Percentiles rank a stretch among this genome's conserved stretches.
These are phyloP conservation scores for Coriaria nepalensis DNA, from an alignment of 306 rosid genomes.

Conservation along the genomic window DNA sequence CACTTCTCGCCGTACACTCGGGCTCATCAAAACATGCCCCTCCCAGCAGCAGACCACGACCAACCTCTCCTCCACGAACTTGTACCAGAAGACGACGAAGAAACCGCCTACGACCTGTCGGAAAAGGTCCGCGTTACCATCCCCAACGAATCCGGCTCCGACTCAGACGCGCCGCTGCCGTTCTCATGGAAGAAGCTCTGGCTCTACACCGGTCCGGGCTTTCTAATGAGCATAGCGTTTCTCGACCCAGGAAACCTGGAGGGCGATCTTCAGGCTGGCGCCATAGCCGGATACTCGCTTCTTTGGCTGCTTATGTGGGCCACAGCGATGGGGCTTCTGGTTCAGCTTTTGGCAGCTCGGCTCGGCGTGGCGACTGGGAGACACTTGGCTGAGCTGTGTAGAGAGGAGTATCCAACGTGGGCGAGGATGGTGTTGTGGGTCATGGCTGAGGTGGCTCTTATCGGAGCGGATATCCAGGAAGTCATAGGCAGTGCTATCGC, in stretches of 20 bases:
- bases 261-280: conserved; percentile 94
- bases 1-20: no score
- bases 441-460: conserved; percentile 85
- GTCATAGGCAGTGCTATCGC: conserved; percentile 98
- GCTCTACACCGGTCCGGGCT: conserved; percentile 93
- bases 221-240: conserved; percentile 90
- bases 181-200: conserved; percentile 96
- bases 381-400: conserved; percentile 81
- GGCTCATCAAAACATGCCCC: no score
- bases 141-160: conserved; percentile 15
- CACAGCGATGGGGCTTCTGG: conserved; percentile 74
- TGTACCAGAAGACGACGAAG: no score
- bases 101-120: no score
- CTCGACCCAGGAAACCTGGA: conserved; percentile 90
- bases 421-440: conserved; percentile 70
- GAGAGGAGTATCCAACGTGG: conserved; percentile 91
- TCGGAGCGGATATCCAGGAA: conserved; percentile 94
- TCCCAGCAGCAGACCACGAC: no score
- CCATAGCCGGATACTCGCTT: conserved; percentile 82
- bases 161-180: conserved; percentile 27
- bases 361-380: conserved; percentile 92
- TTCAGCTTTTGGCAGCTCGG: conserved; percentile 78
- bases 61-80: no score
- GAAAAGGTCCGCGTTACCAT: no score
- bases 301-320: conserved; percentile 93